phyloP scores from a whole-genome alignment of 495 filamentous ascomycete genomes.

The Daldinia loculata region DNA sequence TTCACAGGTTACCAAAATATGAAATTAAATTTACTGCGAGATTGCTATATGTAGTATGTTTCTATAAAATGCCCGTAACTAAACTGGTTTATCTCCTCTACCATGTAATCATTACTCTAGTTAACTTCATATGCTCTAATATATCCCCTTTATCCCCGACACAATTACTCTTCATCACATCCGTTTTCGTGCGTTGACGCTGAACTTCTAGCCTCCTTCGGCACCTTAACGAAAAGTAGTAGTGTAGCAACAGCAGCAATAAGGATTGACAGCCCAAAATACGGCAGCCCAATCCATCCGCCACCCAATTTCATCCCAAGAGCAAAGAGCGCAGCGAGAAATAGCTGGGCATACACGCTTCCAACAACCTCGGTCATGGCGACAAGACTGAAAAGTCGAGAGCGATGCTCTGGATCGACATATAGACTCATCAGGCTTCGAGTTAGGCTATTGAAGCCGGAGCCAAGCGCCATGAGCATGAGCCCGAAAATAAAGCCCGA shows the following conservation, averaged over 20 bases:
- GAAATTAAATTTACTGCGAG: neutral
- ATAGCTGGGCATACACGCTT: slow-evolving; percentile 60
- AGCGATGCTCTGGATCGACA: slow-evolving; percentile 63
- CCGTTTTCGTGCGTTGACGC: slow-evolving; percentile 5
- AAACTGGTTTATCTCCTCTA: neutral
- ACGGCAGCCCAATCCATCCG: slow-evolving; percentile 49
- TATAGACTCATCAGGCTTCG: slow-evolving; percentile 64
- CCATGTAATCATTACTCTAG: neutral
- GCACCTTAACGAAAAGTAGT: slow-evolving; percentile 42
- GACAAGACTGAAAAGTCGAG: slow-evolving; percentile 65
- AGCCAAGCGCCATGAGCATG: slow-evolving; percentile 45
- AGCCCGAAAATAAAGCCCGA: slow-evolving; percentile 44
- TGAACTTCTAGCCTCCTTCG: slow-evolving; percentile 12
- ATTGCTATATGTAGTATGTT: neutral
- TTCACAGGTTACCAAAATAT: neutral
- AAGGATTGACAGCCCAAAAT: slow-evolving; percentile 39
- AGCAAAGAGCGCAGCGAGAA: slow-evolving; percentile 44
- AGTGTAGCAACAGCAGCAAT: slow-evolving; percentile 24
- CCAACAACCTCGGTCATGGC: slow-evolving; percentile 65
- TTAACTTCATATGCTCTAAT: neutral
- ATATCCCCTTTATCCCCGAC: neutral
- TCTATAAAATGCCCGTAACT: neutral
- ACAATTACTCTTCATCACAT: neutral
- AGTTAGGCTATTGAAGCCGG: slow-evolving; percentile 41
- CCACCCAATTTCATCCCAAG: slow-evolving; percentile 44